Conservation (phyloP, 352 stramenopile species). For the Pseudoperonospora humuli region DNA sequence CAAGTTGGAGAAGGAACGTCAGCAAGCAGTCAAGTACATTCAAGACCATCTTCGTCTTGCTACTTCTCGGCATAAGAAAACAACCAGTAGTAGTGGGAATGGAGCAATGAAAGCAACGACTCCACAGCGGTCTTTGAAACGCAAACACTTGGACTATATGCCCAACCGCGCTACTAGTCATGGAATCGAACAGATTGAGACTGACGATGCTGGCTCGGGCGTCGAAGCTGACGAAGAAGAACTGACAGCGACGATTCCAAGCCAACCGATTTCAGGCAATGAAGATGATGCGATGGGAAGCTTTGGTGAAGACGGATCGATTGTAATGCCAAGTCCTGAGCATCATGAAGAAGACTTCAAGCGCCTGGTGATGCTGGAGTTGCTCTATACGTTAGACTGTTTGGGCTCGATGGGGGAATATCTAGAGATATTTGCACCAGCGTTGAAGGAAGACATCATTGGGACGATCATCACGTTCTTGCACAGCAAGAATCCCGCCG, state of each 20-base stretch:
- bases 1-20: slow-evolving; percentile 62
- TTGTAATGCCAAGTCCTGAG: slow-evolving; percentile 25
- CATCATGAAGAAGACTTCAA: slow-evolving; percentile 76
- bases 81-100: slow-evolving; percentile 4
- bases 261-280: slow-evolving; percentile 11
- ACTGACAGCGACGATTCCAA: slow-evolving; percentile 5
- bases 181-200: slow-evolving; percentile 16
- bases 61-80: slow-evolving; percentile 29
- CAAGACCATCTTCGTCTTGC: slow-evolving; percentile 46
- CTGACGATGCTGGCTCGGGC: slow-evolving; percentile 5
- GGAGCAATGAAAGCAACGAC: slow-evolving; percentile 11
- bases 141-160: slow-evolving; percentile 35
- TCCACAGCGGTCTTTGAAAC: slow-evolving; percentile 30
- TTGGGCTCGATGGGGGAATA: slow-evolving; percentile 82
- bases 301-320: slow-evolving; percentile 19
- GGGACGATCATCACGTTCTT: slow-evolving; percentile 79
- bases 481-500: slow-evolving; percentile 71
- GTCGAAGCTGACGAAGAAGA: slow-evolving; percentile 23
- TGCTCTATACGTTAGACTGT: slow-evolving; percentile 78
- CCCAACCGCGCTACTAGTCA: slow-evolving; percentile 10
- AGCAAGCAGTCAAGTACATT: slow-evolving; percentile 73
- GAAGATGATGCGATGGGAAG: slow-evolving; percentile 21
- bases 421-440: slow-evolving; percentile 73
- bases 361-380: slow-evolving; percentile 69
- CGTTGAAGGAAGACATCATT: slow-evolving; percentile 78